Conservation (phyloP, 805 yeast species). For the Myxozyma neglecta region DNA sequence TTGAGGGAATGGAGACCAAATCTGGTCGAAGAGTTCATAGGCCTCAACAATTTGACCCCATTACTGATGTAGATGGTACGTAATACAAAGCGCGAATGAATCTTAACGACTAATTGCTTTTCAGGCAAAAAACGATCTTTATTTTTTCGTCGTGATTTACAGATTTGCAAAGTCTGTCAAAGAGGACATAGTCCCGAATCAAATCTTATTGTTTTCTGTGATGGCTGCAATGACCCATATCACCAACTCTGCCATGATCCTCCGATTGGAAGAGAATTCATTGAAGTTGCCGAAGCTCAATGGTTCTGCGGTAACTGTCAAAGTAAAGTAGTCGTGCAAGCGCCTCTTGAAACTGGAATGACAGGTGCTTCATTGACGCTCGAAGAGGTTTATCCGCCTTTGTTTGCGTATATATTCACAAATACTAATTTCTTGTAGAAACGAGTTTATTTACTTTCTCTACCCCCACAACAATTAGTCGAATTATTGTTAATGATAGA, state of each 20-base stretch:
- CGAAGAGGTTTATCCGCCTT: conserved; percentile 33
- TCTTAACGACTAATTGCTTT: not conserved
- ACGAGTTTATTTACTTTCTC: conserved; percentile 42
- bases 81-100: not conserved
- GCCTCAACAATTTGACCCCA: conserved; percentile 29
- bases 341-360: conserved; percentile 43
- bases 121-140: conserved; percentile 3
- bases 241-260: conserved; percentile 47
- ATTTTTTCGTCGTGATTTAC: conserved; percentile 22
- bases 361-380: conserved; percentile 40
- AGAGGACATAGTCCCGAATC: conserved; percentile 42
- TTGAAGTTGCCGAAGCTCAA: conserved; percentile 45
- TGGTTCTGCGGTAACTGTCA: conserved; percentile 46
- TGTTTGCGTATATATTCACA: not conserved
- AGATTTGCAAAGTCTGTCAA: conserved; percentile 43
- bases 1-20: conserved; percentile 33
- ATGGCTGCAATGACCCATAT: conserved; percentile 45
- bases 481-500: conserved; percentile 45
- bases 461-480: conserved; percentile 44
- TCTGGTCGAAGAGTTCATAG: conserved; percentile 31
- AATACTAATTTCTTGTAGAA: conserved; percentile 29
- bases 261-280: conserved; percentile 42
- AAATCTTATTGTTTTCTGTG: conserved; percentile 44
- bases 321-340: conserved; percentile 39
- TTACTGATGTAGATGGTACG: conserved; percentile 13